phyloP scores from a whole-genome alignment of 495 filamentous ascomycete genomes.

The Parachaetomium inaequale region DNA sequence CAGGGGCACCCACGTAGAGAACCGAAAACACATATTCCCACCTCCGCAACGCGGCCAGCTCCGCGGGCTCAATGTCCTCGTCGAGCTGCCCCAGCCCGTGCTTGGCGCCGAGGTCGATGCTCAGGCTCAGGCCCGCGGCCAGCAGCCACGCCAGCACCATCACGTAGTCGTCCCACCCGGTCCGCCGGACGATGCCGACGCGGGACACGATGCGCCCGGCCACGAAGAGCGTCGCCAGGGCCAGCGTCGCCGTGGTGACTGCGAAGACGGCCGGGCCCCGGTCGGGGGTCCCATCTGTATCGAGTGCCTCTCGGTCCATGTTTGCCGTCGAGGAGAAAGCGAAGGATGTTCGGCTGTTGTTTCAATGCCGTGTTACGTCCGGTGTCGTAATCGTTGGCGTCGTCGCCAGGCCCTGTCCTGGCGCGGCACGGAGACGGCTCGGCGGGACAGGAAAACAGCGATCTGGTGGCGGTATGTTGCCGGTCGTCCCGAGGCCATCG shows the following conservation, averaged over 20 bases:
- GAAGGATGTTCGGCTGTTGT: background rate
- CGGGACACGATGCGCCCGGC: constrained; percentile 67
- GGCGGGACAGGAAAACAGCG: background rate
- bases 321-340: background rate
- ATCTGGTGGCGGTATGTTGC: background rate
- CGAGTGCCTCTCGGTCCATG: background rate
- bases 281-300: constrained; percentile 39
- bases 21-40: constrained; percentile 80
- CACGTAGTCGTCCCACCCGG: constrained; percentile 75
- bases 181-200: constrained; percentile 63
- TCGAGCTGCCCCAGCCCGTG: constrained; percentile 78
- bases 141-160: constrained; percentile 83
- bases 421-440: background rate
- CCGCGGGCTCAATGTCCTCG: constrained; percentile 49
- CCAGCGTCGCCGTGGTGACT: constrained; percentile 68
- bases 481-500: background rate
- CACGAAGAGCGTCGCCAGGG: constrained; percentile 67
- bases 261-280: constrained; percentile 66
- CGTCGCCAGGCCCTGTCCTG: background rate
- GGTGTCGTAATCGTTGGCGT: background rate
- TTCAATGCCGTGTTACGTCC: background rate
- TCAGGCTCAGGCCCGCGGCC: constrained; percentile 70
- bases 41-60: constrained; percentile 53
- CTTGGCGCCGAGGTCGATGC: constrained; percentile 67
- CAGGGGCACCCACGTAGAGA: constrained; percentile 62